Conservation (phyloP, 805 yeast genomes). For the Blastobotrys americana region DNA sequence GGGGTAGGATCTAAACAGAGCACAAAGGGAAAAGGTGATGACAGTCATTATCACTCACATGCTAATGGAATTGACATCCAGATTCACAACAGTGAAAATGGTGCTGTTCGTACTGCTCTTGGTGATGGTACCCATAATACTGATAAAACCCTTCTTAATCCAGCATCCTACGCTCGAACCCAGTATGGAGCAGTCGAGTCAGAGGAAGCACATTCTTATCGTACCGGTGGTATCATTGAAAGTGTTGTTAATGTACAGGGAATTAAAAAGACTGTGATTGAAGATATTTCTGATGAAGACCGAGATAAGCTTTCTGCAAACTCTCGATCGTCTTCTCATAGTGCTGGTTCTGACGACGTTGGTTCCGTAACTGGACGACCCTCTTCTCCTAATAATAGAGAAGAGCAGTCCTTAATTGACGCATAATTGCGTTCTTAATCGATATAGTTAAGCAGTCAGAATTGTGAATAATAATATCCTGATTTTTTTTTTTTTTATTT, state of each 20-base stretch:
- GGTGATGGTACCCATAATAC: background rate
- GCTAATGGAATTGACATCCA: background rate
- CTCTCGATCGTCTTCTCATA: background rate
- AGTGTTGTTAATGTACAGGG: slow-evolving; percentile 79
- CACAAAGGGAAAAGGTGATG: background rate
- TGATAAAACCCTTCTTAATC: background rate
- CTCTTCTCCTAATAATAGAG: too few relatives aligned
- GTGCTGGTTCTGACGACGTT: background rate
- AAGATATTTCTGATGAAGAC: slow-evolving; percentile 32
- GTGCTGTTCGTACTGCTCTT: background rate
- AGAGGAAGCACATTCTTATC: slow-evolving; percentile 26
- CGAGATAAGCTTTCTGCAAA: background rate
- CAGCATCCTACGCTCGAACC: background rate
- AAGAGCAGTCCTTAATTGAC: too few relatives aligned
- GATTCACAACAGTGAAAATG: background rate
- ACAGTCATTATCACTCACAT: background rate
- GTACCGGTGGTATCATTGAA: slow-evolving; percentile 64
- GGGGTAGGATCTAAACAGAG: background rate
- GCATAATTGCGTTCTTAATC: too few relatives aligned
- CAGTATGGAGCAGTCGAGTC: slow-evolving; percentile 3
- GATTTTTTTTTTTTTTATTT: too few relatives aligned
- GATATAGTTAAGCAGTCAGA: too few relatives aligned
- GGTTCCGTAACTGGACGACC: too few relatives aligned
- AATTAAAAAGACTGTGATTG: slow-evolving; percentile 77
- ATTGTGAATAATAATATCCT: too few relatives aligned